These are phyloP conservation scores for Metschnikowia rubicola DNA, from an alignment of 805 yeast genomes.

Conservation along the genomic window DNA sequence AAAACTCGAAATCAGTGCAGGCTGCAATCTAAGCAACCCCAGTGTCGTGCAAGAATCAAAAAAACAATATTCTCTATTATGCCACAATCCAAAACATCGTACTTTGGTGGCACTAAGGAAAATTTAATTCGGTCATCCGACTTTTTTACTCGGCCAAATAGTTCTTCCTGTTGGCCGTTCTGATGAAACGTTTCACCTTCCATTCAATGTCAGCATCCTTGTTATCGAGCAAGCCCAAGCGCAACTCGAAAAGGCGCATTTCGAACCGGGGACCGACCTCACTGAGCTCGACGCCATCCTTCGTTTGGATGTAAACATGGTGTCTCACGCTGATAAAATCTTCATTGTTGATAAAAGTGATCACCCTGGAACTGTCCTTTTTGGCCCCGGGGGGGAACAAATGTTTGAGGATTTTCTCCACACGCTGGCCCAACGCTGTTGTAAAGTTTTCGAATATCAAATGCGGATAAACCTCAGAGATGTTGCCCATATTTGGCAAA, in stretches of 20 bases:
- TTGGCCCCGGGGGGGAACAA: conserved; percentile 97
- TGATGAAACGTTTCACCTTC: conserved; percentile 86
- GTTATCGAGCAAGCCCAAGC: conserved; percentile 88
- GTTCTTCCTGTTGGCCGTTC: conserved; percentile 95
- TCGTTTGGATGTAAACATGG: conserved; percentile 87
- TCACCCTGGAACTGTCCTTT: conserved; percentile 84
- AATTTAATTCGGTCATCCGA: neutral
- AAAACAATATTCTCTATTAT: neutral
- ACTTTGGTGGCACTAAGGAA: no score
- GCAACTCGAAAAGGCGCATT: conserved; percentile 86
- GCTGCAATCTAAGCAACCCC: neutral
- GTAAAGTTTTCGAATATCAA: conserved; percentile 87
- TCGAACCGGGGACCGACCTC: conserved; percentile 99
- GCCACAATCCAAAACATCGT: no score
- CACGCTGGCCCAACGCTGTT: conserved; percentile 77
- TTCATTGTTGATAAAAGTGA: conserved; percentile 84
- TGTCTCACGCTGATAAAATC: conserved; percentile 94
- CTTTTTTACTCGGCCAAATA: conserved; percentile 46
- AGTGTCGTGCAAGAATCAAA: neutral
- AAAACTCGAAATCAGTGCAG: neutral
- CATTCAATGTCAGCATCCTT: conserved; percentile 98
- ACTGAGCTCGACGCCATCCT: conserved; percentile 84
- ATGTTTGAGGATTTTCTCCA: conserved; percentile 76
- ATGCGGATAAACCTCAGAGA: conserved; percentile 91
- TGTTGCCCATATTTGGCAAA: conserved; percentile 77